Evolutionary conservation across 139 green algal species (phyloP).

Genomic region (Chlorella sp.): DNA sequence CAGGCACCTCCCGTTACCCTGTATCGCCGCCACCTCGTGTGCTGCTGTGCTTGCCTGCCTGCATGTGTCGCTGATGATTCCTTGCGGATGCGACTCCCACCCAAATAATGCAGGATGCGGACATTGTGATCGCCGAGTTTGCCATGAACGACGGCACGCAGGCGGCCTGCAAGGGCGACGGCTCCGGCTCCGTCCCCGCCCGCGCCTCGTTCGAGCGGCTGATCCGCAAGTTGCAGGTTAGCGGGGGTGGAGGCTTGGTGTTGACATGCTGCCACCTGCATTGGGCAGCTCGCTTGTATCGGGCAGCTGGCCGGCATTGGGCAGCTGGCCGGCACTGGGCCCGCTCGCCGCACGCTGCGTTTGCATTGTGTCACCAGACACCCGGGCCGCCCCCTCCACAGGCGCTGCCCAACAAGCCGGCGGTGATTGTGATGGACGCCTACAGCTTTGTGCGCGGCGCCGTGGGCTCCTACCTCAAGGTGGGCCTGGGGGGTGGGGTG

Average conservation of each 20-base stretch:
- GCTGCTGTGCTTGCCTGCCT: too few relatives aligned
- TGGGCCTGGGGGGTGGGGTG: neutral
- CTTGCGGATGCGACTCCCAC: too few relatives aligned
- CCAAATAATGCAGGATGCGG: neutral
- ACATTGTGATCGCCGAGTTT: conserved; percentile 32
- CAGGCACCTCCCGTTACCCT: neutral
- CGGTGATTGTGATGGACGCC: conserved; percentile 10
- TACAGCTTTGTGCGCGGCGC: conserved; percentile 27
- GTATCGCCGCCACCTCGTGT: neutral
- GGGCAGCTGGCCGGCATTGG: too few relatives aligned
- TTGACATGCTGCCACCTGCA: too few relatives aligned
- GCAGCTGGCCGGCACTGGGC: too few relatives aligned
- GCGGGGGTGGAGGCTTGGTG: too few relatives aligned
- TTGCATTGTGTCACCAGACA: neutral
- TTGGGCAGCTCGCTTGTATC: too few relatives aligned
- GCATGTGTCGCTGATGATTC: too few relatives aligned
- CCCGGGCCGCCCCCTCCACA: too few relatives aligned
- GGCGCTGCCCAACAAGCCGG: conserved; percentile 27
- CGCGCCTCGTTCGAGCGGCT: conserved; percentile 29
- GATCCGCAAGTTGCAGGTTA: conserved; percentile 34
- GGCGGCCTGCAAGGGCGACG: conserved; percentile 8
- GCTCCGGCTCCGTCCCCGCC: conserved; percentile 19
- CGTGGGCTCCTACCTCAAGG: conserved; percentile 30
- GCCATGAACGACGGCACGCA: conserved; percentile 30
- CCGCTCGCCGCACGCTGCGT: too few relatives aligned